These are phyloP conservation scores for Cicer pinnatifidum DNA, from an alignment of 306 rosid genomes.

Conservation along the genomic window DNA sequence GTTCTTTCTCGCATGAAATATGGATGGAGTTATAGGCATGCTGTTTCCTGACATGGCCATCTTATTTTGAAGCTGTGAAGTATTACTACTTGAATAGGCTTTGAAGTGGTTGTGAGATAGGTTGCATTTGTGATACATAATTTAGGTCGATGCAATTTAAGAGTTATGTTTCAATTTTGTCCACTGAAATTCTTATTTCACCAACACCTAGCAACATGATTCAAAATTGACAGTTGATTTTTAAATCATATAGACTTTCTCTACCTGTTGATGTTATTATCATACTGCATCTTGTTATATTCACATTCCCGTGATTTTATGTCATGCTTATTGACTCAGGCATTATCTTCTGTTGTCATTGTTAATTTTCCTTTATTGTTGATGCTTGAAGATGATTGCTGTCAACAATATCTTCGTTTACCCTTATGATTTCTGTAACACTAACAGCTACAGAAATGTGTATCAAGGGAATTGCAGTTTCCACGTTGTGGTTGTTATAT, in stretches of 20 bases:
- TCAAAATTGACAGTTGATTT: constrained; percentile 8
- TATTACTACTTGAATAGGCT: constrained; percentile 18
- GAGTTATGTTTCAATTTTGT: constrained; percentile 11
- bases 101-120: constrained; percentile 27
- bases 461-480: constrained; percentile 19
- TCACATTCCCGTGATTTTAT: constrained; percentile 18
- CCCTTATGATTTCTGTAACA: constrained; percentile 16
- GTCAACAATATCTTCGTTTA: not conserved
- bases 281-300: constrained; percentile 11
- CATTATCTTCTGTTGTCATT: constrained; percentile 32
- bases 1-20: constrained; percentile 37
- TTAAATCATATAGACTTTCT: not conserved
- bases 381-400: constrained; percentile 6
- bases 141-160: constrained; percentile 7
- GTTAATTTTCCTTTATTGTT: not conserved
- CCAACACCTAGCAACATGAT: constrained; percentile 7
- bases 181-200: not conserved
- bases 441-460: not conserved
- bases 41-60: constrained; percentile 37
- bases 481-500: constrained; percentile 12
- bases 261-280: not conserved
- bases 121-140: constrained; percentile 39
- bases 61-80: constrained; percentile 19
- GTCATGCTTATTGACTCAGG: constrained; percentile 10
- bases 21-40: constrained; percentile 39